phyloP scores from a whole-genome alignment of 2,329 filamentous ascomycete species.

The Trichophyton rubrum region DNA sequence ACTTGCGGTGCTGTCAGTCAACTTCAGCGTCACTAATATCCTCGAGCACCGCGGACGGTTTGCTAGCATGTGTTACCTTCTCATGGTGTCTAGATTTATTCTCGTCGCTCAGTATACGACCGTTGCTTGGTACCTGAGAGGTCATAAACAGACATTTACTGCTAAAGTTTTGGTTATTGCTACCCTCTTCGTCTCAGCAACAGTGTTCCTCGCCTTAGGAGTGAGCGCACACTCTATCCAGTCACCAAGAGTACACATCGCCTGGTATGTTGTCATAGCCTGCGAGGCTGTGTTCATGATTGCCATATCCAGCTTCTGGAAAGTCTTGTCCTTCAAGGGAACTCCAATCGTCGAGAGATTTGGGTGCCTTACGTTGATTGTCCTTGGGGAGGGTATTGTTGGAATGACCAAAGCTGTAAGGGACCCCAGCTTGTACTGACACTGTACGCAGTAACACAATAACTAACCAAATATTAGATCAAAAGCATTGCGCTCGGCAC shows the following conservation, averaged over 20 bases:
- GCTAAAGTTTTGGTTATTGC: constrained; percentile 11
- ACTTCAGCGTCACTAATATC: constrained; percentile 19
- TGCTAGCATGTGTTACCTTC: constrained; percentile 28
- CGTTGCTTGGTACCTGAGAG: constrained; percentile 19
- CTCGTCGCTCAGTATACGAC: constrained; percentile 43
- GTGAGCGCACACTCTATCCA: neutral
- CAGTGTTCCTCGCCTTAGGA: neutral
- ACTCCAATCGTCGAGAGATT: constrained; percentile 50
- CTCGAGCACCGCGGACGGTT: constrained; percentile 19
- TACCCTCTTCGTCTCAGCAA: neutral
- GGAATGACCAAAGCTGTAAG: constrained; percentile 17
- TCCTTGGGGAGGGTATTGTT: constrained; percentile 49
- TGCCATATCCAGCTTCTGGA: constrained; percentile 23
- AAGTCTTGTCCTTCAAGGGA: constrained; percentile 41
- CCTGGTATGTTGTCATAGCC: constrained; percentile 41
- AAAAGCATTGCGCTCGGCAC: constrained; percentile 12
- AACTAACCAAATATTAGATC: constrained; percentile 8
- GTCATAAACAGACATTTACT: constrained; percentile 16
- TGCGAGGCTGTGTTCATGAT: constrained; percentile 40
- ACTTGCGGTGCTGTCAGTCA: constrained; percentile 47
- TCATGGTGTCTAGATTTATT: constrained; percentile 42
- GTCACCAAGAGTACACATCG: constrained; percentile 18
- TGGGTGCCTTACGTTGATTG: constrained; percentile 47
- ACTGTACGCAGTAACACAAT: neutral
- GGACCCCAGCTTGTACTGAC: neutral